Evolutionary conservation across 2,329 filamentous ascomycete genomes (phyloP), one percentile per base, ranked within the genome.

Genomic region (Herpomyces periplanetae): DNA sequence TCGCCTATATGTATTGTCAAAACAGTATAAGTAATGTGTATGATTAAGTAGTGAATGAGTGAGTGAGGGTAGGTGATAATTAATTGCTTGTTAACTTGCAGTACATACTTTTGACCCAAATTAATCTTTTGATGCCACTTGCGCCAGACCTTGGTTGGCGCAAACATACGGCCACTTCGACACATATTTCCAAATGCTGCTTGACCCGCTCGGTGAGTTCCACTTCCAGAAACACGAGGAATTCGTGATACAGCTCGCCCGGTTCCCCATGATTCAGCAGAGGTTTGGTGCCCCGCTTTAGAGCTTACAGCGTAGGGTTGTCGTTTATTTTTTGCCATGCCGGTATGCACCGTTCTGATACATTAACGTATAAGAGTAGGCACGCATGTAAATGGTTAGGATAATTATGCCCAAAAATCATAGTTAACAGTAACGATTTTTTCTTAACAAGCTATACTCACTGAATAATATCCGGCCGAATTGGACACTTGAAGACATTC

Each of bases 71-170:
- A 21, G 25, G 33, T 8, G 10, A 13, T 16, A 15, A 6, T 17
- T 21, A 12, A 44, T 9, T 18, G 3, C 8, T 10, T 17, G 19
- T 19, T 13, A 5, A 5, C 17, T 8, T 20, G 23, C 15, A 13
- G 17, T 19, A 24, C 57, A 46, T 43, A 71, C 68, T 80, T 87
- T 60, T 96, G 80, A 47, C 65, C 65, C 47, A 84, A 59, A 59
- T 85, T 87, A 60, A 96, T 59, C 71, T 91, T 91, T 56, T 88
- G 58, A 58, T 96, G 80, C 84, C 80, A 96, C 57, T 87, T 88
- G 46, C 80, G 60, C 84, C 80, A 96, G 52, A 87, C 65, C 64
- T 96, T 96, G 50, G 80, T 96, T 33, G 80, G 80, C 35, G 80
- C 80, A 52, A 96, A 96, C 80, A 96, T 96, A 52, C 80, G 80